Evolutionary conservation across 495 filamentous ascomycete genomes (phyloP).

Genomic region (Usnea hakonensis): DNA sequence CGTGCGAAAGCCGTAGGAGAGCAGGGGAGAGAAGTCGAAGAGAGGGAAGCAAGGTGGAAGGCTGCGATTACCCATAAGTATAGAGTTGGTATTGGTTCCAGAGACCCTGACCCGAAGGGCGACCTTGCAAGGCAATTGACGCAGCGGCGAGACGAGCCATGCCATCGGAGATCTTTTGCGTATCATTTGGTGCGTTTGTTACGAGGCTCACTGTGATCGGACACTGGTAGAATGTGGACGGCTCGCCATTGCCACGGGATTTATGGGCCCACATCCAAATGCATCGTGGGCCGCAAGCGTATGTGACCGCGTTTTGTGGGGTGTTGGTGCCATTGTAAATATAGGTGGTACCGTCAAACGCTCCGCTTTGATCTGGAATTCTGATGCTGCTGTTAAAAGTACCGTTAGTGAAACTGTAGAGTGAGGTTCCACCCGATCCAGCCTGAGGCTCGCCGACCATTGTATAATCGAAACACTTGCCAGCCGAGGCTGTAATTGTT

Average conservation of each 20-base stretch:
- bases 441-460: background rate
- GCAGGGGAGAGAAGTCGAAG: too few species aligned
- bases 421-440: background rate
- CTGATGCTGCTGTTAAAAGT: conserved; percentile 9
- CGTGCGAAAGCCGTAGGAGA: background rate
- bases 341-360: conserved; percentile 13
- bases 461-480: conserved; percentile 8
- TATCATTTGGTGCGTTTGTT: background rate
- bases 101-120: background rate
- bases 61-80: conserved; percentile 6
- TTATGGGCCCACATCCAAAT: conserved; percentile 18
- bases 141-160: conserved; percentile 18
- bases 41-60: too few species aligned
- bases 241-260: background rate
- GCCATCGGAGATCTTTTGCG: conserved; percentile 7
- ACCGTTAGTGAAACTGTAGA: conserved; percentile 1
- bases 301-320: background rate
- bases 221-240: conserved; percentile 15
- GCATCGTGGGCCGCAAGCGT: conserved; percentile 13
- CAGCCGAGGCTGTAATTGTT: conserved; percentile 16
- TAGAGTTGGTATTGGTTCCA: conserved; percentile 17
- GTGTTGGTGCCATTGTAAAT: conserved; percentile 11
- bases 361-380: background rate
- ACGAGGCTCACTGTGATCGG: conserved; percentile 13
- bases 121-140: conserved; percentile 19